These are phyloP conservation scores for Gnaphalium uliginosum DNA, from an alignment of 129 eudicot genomes.

Conservation along the genomic window DNA sequence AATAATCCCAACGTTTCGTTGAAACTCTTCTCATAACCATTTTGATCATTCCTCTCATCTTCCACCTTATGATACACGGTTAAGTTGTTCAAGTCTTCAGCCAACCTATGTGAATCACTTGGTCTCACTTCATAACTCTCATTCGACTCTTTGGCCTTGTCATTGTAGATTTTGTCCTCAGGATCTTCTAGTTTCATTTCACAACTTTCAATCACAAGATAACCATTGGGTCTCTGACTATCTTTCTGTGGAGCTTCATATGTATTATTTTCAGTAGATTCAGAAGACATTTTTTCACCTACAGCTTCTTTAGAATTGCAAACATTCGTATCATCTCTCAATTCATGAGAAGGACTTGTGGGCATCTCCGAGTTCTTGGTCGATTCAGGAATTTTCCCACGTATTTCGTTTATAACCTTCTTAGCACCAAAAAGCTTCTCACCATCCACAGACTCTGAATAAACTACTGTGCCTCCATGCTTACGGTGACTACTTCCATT, in stretches of 20 bases:
- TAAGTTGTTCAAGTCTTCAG: constrained; percentile 26
- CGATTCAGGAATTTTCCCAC: constrained; percentile 29
- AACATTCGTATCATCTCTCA: constrained; percentile 23
- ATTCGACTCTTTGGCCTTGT: constrained; percentile 7
- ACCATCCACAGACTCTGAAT: constrained; percentile 24
- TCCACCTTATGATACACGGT: constrained; percentile 29
- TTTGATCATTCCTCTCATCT: constrained; percentile 29
- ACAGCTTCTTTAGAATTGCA: constrained; percentile 27
- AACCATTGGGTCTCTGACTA: constrained; percentile 32
- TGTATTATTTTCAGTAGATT: constrained; percentile 26
- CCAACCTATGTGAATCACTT: constrained; percentile 11
- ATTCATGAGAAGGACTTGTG: constrained; percentile 14
- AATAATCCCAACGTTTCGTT: constrained; percentile 24
- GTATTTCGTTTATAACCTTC: constrained; percentile 31
- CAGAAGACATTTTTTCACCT: constrained; percentile 27
- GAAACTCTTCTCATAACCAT: constrained; percentile 28
- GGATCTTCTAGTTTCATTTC: constrained; percentile 28
- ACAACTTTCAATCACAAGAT: constrained; percentile 29
- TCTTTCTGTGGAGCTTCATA: constrained; percentile 29
- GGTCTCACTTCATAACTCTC: constrained; percentile 24
- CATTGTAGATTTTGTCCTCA: constrained; percentile 28
- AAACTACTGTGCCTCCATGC: constrained; percentile 16
- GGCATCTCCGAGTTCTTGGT: constrained; percentile 44
- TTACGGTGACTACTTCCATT: constrained; percentile 26
- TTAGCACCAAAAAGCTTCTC: constrained; percentile 33